Base-by-base conservation (phyloP, 306 rosid genomes). In the Neltuma alba region DNA sequence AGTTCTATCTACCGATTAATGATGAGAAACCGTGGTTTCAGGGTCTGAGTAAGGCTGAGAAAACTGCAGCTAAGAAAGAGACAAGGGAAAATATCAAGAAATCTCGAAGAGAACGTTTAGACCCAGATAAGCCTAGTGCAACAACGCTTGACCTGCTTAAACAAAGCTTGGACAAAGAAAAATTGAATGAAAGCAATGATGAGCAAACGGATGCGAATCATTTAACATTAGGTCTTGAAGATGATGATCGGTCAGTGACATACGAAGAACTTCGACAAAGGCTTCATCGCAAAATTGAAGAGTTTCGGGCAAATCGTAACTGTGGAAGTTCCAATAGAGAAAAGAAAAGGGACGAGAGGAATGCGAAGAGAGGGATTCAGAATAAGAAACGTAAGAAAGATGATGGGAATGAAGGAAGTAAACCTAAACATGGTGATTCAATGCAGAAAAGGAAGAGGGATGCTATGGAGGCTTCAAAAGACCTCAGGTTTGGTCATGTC, bases 1-100 rank as follows among this genome's bases (percentile, higher is more conserved):
- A 83, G 85, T 94, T 94, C 84, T 92, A 92, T 77, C 75, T 94
- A 21, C 79, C 94, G 11, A 74, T 14, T 48, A 92, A 89, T 31
- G 92, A 84, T 7, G 98, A 87, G 10, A 94, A 85, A 77, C 92
- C 97, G 6, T 94, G 97, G 97, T 89, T 91, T 86, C 93, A 91
- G 82, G 99, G 97, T 79, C 91, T 91, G 15, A 91, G 88, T 83
- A 91, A 92, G 87, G 80, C 84, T 10, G 69, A 82, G 34, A 91
- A 84, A 74, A 93, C 83, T 21, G 66, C 76, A n/a, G 89, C 87
- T 15, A 93, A 89, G 93, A 91, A 87, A 88, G 88, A 85, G 81
- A 83, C 92, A 0, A 89, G 83, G 90, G 87, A 88, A 45, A 94
- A 94, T 78, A 89, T 94, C 45, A 94, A 91, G 86, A 82, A 87